Evolutionary conservation across 2,329 filamentous ascomycete species (phyloP), one percentile per base, ranked within the genome.

Genomic region (Gyromitra esculenta): DNA sequence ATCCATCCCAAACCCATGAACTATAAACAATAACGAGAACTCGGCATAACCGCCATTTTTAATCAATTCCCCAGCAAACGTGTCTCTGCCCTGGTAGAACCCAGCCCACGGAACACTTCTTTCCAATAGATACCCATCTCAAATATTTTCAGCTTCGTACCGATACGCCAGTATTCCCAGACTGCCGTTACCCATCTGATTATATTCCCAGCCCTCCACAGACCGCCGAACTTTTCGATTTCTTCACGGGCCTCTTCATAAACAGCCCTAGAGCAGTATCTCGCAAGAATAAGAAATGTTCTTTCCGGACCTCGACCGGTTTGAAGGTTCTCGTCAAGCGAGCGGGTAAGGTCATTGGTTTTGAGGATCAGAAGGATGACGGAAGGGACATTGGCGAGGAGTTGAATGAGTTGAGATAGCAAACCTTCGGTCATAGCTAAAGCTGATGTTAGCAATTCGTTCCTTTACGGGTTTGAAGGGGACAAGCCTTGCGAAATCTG

Each of bases 311-410:
- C 90, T 25, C 69, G 84, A 5, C 88, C 87, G 0, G 92, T 96
- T 71, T 94, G 91, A 48, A 96, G 86, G 82, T 91, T 94, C 85
- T 99, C 96, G 82, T 99, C 96, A 18, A 99, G 88, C 81, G 91
- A 96, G 79, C 96, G 90, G 15, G 96, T 99, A 50, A 99, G 86
- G 84, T 99, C 96, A 83, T 99, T 99, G 1, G 96, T 99, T 85
- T 99, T 99, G 78, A 99, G 87, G 80, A 99, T 98, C 37, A 99
- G 86, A 11, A 99, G 87, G 70, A 99, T 97, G 79, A 99, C 93
- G 57, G 94, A 87, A 0, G 96, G 96, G 5, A 99, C 94, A 81
- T 93, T 89, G 62, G 93, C 93, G 4, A 99, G 88, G 79, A 99
- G 86, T 80, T 94, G 91, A 6, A 99, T 93, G 5, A 99, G 87